These are phyloP conservation scores for Ganoderma lucidum DNA, from an alignment of 1,284 basidiomycete genomes.

Conservation along the genomic window DNA sequence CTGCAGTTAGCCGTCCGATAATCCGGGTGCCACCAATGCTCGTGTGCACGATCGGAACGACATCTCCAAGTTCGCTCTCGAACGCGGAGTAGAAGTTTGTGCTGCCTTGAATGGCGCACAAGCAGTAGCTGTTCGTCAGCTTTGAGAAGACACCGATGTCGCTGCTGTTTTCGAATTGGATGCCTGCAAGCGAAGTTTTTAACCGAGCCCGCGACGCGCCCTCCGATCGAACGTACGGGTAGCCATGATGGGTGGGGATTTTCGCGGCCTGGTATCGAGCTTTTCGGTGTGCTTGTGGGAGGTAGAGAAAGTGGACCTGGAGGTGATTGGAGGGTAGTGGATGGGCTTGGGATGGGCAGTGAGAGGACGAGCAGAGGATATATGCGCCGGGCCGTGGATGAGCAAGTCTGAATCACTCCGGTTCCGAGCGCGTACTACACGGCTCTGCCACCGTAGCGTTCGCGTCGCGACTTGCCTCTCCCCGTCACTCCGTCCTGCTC, in stretches of 20 bases:
- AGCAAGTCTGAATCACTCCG: constrained; percentile 11
- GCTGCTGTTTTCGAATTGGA: constrained; percentile 97
- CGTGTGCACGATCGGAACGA: constrained; percentile 97
- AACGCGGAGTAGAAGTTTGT: constrained; percentile 99
- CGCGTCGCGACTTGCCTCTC: neutral
- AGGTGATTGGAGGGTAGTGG: neutral
- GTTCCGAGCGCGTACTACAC: constrained; percentile 7
- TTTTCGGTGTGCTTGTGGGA: constrained; percentile 1
- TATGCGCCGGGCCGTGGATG: constrained; percentile 5
- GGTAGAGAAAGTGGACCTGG: neutral
- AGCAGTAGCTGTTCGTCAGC: constrained; percentile 96
- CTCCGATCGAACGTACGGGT: constrained; percentile 58
- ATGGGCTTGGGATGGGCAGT: neutral
- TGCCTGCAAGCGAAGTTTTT: constrained; percentile 55
- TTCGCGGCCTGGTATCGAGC: neutral
- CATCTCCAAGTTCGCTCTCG: constrained; percentile 93
- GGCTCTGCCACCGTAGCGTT: neutral
- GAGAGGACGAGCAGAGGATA: constrained; percentile 16
- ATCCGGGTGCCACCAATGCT: constrained; percentile 97
- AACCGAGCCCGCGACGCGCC: constrained; percentile 4
- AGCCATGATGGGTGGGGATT: constrained; percentile 56
- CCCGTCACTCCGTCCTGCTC: neutral
- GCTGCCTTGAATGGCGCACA: constrained; percentile 92
- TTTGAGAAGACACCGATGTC: constrained; percentile 96
- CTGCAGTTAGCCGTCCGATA: constrained; percentile 92